Evolutionary conservation across 177 flowering plant species (phyloP), one percentile per base, ranked within the genome.

Genomic region (Vitis hybrid): DNA sequence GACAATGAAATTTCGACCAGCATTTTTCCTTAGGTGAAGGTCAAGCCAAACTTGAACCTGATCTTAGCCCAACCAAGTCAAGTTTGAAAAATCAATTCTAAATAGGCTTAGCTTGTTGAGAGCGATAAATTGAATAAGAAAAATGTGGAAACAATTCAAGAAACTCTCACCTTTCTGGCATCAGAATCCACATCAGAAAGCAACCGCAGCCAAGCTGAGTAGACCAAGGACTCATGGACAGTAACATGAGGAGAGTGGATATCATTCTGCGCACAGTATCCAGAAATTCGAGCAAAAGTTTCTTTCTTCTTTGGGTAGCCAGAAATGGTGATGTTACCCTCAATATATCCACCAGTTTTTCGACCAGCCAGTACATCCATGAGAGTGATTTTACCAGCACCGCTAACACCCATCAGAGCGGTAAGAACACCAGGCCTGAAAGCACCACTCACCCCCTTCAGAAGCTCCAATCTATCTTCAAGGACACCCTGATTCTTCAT

Each of bases 221-320:
- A 84, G 30, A 83, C 74, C 71, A 86, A 68, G 17, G 41, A 86
- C 74, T 86, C 87, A 58, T 82, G 77, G 11, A 86, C 84, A 8
- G 90, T 86, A 35, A 85, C 80, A 65, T 85, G 77, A 54, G 90
- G 90, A 60, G 88, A 84, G 73, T 86, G 90, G 52, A 87, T 84
- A 61, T 87, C 91, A 70, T 81, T 82, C 66, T 87, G 91, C 77
- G 84, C 87, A 65, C 91, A 87, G 66, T 87, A 87, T 61, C 88
- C 91, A 4, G 86, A 87, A 49, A 87, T 77, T 18, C 91, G 77
- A 55, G 91, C 87, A 79, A 85, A 86, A 9, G 86, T 85, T 59
- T 83, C 85, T 72, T 86, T 88, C 20, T 81, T 80, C 62, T 86
- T 86, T 11, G 86, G 83, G 59, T 83, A 86, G 13, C 90, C 90